Percentiles rank a stretch among this genome's conserved stretches.
Evolutionary conservation across 1,284 basidiomycete species (phyloP).

Genomic region (Leucoagaricus sp.): DNA sequence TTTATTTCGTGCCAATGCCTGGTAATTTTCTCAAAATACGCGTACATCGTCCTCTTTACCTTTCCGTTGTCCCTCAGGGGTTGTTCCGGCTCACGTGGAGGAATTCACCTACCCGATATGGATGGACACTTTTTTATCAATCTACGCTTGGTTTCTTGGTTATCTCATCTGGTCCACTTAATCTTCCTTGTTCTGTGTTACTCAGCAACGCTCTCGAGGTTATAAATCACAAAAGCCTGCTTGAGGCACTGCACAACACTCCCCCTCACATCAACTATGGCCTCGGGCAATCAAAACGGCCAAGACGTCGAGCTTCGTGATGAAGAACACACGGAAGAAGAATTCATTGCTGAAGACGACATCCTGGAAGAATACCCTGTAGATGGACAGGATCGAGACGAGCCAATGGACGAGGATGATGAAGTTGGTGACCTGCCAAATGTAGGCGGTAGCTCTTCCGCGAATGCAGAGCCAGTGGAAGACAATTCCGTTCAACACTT

Average conservation of each 20-base stretch:
- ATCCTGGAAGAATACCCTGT: constrained; percentile 65
- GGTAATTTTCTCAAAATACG: no score
- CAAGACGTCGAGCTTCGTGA: constrained; percentile 44
- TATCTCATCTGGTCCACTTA: not conserved
- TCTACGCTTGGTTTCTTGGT: constrained; percentile 3
- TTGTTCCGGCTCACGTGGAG: constrained; percentile 20
- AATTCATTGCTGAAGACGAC: constrained; percentile 64
- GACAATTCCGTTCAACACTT: constrained; percentile 74
- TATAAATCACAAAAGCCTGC: constrained; percentile 6
- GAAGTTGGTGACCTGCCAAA: constrained; percentile 32
- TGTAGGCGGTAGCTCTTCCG: constrained; percentile 16
- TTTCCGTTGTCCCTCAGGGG: constrained; percentile 4
- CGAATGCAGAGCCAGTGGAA: constrained; percentile 40
- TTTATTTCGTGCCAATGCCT: no score
- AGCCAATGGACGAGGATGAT: constrained; percentile 77
- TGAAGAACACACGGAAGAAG: constrained; percentile 43
- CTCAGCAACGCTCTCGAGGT: constrained; percentile 10
- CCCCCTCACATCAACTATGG: constrained; percentile 23
- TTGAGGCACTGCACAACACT: constrained; percentile 6
- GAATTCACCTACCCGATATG: constrained; percentile 26
- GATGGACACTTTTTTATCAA: constrained; percentile 23
- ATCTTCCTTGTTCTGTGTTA: constrained; percentile 1
- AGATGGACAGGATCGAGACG: constrained; percentile 67
- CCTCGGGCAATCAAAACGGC: constrained; percentile 33
- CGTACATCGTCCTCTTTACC: no score